phyloP scores from a whole-genome alignment of 1,284 basidiomycete genomes.

The Microstroma glucosiphilum region DNA sequence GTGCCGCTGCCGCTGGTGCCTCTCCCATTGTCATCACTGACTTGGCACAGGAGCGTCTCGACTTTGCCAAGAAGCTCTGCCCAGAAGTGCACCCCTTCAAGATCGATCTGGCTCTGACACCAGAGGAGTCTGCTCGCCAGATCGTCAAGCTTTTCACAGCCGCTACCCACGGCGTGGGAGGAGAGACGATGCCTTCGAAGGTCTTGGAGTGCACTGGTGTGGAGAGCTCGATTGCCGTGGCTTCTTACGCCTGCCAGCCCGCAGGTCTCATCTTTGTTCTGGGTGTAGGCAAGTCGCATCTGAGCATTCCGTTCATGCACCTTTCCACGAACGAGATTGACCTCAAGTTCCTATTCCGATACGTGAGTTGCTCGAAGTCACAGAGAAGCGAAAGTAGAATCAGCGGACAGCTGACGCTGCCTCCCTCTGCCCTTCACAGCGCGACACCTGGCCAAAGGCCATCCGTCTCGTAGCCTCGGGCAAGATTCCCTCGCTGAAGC shows the following conservation, averaged over 20 bases:
- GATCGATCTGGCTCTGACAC: slow-evolving; percentile 21
- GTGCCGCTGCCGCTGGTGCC: slow-evolving; percentile 56
- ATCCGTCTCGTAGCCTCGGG: slow-evolving; percentile 72
- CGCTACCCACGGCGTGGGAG: slow-evolving; percentile 20
- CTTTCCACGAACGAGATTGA: slow-evolving; percentile 57
- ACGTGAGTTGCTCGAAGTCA: slow-evolving; percentile 7
- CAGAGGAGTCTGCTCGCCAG: slow-evolving; percentile 27
- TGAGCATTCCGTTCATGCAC: slow-evolving; percentile 54
- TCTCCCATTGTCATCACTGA: slow-evolving; percentile 58
- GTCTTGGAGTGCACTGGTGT: slow-evolving; percentile 76
- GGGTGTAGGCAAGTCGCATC: slow-evolving; percentile 54
- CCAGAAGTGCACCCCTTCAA: slow-evolving; percentile 52
- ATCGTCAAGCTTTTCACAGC: slow-evolving; percentile 35
- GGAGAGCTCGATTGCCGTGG: slow-evolving; percentile 78
- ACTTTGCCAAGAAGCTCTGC: slow-evolving; percentile 56
- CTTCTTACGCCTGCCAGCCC: slow-evolving; percentile 52
- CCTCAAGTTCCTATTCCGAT: slow-evolving; percentile 55
- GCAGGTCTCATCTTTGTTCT: slow-evolving; percentile 57
- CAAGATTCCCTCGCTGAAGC: slow-evolving; percentile 70
- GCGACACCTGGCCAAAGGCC: slow-evolving; percentile 66
- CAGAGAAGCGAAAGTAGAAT: slow-evolving; percentile 12
- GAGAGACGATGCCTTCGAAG: slow-evolving; percentile 29
- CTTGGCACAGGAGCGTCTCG: slow-evolving; percentile 54
- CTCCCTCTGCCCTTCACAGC: slow-evolving; percentile 45
- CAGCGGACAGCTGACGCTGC: slow-evolving; percentile 34